Conservation (phyloP, 2,329 filamentous ascomycete species). For the Phialophora tarda region DNA sequence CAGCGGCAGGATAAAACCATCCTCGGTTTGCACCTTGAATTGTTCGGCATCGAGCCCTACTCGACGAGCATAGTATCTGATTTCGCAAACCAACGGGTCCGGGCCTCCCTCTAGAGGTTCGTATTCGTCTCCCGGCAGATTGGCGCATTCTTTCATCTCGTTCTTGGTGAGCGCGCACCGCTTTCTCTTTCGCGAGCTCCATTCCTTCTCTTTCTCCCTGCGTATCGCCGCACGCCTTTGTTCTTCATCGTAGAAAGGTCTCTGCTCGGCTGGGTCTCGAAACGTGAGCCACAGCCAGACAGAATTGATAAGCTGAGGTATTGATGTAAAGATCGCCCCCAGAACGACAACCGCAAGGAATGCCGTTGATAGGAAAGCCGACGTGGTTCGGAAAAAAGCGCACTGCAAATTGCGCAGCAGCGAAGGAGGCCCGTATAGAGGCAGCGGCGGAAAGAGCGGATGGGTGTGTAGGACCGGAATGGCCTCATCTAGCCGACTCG, state of each 20-base stretch:
- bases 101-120: slow-evolving; percentile 77
- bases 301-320: slow-evolving; percentile 59
- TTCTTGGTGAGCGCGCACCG: slow-evolving; percentile 30
- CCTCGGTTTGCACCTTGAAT: slow-evolving; percentile 86
- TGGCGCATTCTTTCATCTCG: slow-evolving; percentile 35
- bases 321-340: slow-evolving; percentile 72
- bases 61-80: slow-evolving; percentile 82
- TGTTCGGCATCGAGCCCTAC: slow-evolving; percentile 86
- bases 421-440: slow-evolving; percentile 78
- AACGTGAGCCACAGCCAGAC: slow-evolving; percentile 62
- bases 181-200: slow-evolving; percentile 59
- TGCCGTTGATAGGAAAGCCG: slow-evolving; percentile 75
- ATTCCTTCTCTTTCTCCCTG: slow-evolving; percentile 64
- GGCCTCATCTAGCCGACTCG: slow-evolving; percentile 43
- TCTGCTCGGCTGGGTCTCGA: slow-evolving; percentile 62
- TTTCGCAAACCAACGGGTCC: slow-evolving; percentile 78
- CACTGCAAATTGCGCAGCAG: slow-evolving; percentile 69
- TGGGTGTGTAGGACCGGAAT: slow-evolving; percentile 72
- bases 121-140: slow-evolving; percentile 60
- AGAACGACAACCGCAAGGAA: slow-evolving; percentile 79
- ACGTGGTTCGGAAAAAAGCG: slow-evolving; percentile 67
- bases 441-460: slow-evolving; percentile 82
- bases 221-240: slow-evolving; percentile 62
- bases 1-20: slow-evolving; percentile 86
- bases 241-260: slow-evolving; percentile 79